Base-by-base conservation (phyloP, 2,329 filamentous ascomycete species). In the Colletotrichum sojae region DNA sequence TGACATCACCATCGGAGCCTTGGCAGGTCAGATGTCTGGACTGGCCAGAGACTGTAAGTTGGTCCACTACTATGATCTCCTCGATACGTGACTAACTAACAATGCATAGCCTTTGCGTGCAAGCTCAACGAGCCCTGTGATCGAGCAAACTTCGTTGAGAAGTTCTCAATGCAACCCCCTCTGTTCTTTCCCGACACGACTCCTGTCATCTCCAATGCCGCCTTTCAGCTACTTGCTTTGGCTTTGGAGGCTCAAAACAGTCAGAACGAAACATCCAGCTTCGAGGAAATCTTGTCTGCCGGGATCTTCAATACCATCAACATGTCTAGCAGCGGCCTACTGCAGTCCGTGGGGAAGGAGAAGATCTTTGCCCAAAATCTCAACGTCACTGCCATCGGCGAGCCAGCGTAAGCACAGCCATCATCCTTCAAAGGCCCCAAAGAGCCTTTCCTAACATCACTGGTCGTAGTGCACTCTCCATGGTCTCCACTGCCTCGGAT, bases 11-110 rank as follows among this genome's bases (percentile, higher is more conserved):
- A 69, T 75, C 10, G 73, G 73, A 5, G 56, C 71, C 12, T 58
- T 76, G 39, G 73, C 73, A 5, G 69, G 71, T 3, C 73, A 76
- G 16, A 70, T 74, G 59, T 73, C 75, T 12, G 75, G 75, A 6
- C 62, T 76, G n/a, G 55, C 67, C 2, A 63, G 73, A 52, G 62
- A 73, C 31, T 74, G 73, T 73, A 43, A 53, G 67, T 71, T 27
- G 43, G 4, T 5, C 5, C 31, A 16, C 9, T 12, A 16, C 12
- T 3, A 5, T 5, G 25, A n/a, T 6, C 0, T 12, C 1, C 5
- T 4, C 25, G 3, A 13, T 10, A 12, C 3, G n/a, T 52, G 10
- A 40, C 6, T 27, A 6, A 15, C 5, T 27, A 6, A 15, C 5
- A 13, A 12, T 25, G 1, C 4, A 46, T 8, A 70, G 68, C 72